phyloP scores from a whole-genome alignment of 1,284 basidiomycete species.

The Fistulina hepatica region DNA sequence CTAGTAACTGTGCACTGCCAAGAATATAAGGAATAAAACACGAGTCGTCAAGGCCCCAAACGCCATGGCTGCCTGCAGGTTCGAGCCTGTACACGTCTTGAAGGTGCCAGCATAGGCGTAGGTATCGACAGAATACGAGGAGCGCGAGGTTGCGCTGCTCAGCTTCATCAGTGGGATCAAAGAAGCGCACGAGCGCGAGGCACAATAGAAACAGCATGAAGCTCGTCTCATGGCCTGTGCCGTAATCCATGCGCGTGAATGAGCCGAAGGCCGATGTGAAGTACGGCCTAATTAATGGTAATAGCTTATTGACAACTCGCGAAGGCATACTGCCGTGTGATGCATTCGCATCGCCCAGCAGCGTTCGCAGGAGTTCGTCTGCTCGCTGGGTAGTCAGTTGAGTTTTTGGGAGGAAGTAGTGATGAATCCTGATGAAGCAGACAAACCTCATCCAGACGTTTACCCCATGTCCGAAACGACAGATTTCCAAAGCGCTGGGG shows the following conservation, averaged over 20 bases:
- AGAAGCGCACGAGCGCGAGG: slow-evolving; percentile 53
- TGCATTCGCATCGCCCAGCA: too few relatives aligned
- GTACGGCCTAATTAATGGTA: slow-evolving; percentile 64
- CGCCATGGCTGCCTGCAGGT: slow-evolving; percentile 94
- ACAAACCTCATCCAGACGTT: slow-evolving; percentile 63
- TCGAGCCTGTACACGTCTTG: slow-evolving; percentile 90
- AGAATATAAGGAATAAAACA: slow-evolving; percentile 87
- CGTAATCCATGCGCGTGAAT: slow-evolving; percentile 89
- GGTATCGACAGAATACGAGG: slow-evolving; percentile 64
- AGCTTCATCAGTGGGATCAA: slow-evolving; percentile 43
- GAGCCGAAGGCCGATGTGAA: slow-evolving; percentile 84
- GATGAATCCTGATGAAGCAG: slow-evolving; percentile 1
- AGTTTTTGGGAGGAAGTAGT: slow-evolving; percentile 1
- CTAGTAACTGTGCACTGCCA: slow-evolving; percentile 84
- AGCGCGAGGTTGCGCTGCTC: slow-evolving; percentile 58
- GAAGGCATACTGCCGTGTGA: too few relatives aligned
- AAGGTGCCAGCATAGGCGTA: slow-evolving; percentile 73
- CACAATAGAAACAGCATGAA: slow-evolving; percentile 75
- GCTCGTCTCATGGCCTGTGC: slow-evolving; percentile 89
- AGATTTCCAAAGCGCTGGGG: slow-evolving; percentile 94
- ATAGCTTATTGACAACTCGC: too few relatives aligned
- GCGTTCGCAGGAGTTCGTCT: slow-evolving; percentile 40
- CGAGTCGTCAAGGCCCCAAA: slow-evolving; percentile 97
- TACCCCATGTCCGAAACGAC: slow-evolving; percentile 84
- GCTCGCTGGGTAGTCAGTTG: slow-evolving; percentile 37